Evolutionary conservation across 129 eudicot species (phyloP).

Genomic region (Tagetes patula): DNA sequence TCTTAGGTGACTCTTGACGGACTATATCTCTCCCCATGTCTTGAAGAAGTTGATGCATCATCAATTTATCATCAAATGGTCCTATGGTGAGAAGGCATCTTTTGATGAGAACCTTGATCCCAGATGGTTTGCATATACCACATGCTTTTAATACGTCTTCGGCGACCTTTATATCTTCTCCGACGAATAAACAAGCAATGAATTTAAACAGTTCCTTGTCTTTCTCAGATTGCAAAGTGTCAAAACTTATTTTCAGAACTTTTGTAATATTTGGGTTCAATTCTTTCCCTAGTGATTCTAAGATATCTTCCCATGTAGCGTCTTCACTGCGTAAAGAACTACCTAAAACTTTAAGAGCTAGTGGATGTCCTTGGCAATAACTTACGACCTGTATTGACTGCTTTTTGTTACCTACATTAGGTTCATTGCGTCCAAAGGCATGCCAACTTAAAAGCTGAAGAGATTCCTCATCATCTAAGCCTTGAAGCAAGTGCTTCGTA

Average conservation of each 20-base stretch:
- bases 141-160: not conserved
- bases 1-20: slow-evolving; percentile 23
- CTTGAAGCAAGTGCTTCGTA: not conserved
- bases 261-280: not conserved
- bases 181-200: slow-evolving; percentile 22
- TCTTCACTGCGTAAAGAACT: slow-evolving; percentile 22
- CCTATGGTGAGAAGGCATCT: slow-evolving; percentile 24
- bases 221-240: slow-evolving; percentile 23
- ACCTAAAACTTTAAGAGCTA: slow-evolving; percentile 41
- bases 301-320: not conserved
- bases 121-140: slow-evolving; percentile 9
- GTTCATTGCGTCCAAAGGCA: slow-evolving; percentile 33
- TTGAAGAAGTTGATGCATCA: slow-evolving; percentile 32
- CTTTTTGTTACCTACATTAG: slow-evolving; percentile 6
- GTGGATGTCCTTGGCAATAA: slow-evolving; percentile 36
- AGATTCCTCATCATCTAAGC: slow-evolving; percentile 6
- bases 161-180: not conserved
- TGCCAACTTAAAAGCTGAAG: slow-evolving; percentile 36
- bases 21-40: slow-evolving; percentile 36
- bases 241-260: slow-evolving; percentile 6
- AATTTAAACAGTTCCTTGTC: slow-evolving; percentile 20
- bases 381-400: not conserved
- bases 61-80: not conserved
- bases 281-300: slow-evolving; percentile 18
- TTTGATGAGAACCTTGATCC: slow-evolving; percentile 17